Percentiles rank a stretch among this genome's conserved stretches.
phyloP scores from a whole-genome alignment of 495 filamentous ascomycete genomes.

The Acidomyces sp. region DNA sequence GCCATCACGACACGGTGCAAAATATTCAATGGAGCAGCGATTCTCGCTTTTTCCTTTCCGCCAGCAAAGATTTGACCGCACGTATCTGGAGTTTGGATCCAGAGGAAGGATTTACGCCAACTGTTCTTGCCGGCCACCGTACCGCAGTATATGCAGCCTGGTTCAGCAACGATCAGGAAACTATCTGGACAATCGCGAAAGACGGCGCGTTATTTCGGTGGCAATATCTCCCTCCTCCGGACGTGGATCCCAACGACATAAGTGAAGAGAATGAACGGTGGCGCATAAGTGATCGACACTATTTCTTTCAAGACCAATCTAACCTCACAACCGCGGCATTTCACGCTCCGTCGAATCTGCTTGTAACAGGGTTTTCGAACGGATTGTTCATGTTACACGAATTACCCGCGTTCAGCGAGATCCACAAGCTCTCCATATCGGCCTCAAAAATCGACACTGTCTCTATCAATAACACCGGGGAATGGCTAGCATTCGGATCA shows the following conservation, averaged over 20 bases:
- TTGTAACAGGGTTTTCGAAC: slow-evolving; percentile 89
- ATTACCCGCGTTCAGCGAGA: slow-evolving; percentile 90
- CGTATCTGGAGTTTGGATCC: slow-evolving; percentile 87
- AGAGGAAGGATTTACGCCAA: slow-evolving; percentile 79
- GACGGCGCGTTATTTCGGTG: slow-evolving; percentile 56
- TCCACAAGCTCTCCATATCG: slow-evolving; percentile 85
- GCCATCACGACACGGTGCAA: slow-evolving; percentile 75
- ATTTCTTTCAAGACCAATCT: slow-evolving; percentile 74
- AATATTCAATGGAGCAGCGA: slow-evolving; percentile 89
- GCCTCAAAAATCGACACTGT: slow-evolving; percentile 92
- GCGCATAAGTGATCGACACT: slow-evolving; percentile 77
- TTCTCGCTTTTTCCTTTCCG: slow-evolving; percentile 82
- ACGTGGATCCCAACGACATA: slow-evolving; percentile 32
- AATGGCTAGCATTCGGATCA: slow-evolving; percentile 97
- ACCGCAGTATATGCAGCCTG: slow-evolving; percentile 77
- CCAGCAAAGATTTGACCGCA: slow-evolving; percentile 82
- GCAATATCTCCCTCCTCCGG: slow-evolving; percentile 42
- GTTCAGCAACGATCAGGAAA: slow-evolving; percentile 87
- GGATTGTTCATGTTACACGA: slow-evolving; percentile 90
- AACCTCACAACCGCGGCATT: slow-evolving; percentile 79
- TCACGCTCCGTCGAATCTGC: slow-evolving; percentile 69
- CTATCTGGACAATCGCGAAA: slow-evolving; percentile 49
- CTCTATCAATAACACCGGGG: slow-evolving; percentile 80
- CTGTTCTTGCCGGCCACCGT: slow-evolving; percentile 75
- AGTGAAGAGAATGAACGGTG: slow-evolving; percentile 54